phyloP scores from a whole-genome alignment of 768 basidiomycete species.

The Auricularia cornea region DNA sequence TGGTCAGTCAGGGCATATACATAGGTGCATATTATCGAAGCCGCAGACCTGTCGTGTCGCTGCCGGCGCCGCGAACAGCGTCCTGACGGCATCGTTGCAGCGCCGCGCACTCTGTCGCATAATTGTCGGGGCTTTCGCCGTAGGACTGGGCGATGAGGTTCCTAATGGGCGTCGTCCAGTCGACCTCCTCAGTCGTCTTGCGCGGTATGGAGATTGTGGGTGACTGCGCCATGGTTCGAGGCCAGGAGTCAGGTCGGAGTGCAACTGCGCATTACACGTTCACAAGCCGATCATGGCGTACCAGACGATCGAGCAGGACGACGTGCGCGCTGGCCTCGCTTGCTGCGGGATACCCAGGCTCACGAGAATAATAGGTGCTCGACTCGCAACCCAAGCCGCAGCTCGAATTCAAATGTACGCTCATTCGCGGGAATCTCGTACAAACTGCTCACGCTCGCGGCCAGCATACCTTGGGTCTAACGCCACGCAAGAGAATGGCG shows the following conservation, averaged over 20 bases:
- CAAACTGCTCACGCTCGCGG: conserved; percentile 8
- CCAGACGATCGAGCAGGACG: conserved; percentile 63
- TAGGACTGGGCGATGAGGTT: conserved; percentile 84
- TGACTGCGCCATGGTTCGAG: conserved; percentile 53
- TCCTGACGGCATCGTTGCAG: conserved; percentile 92
- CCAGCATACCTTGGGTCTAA: conserved; percentile 8
- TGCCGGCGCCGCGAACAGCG: conserved; percentile 92
- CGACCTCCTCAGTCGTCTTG: conserved; percentile 94
- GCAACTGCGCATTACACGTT: not conserved
- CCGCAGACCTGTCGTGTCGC: conserved; percentile 69
- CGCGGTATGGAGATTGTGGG: conserved; percentile 88
- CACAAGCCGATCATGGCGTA: conserved; percentile 49
- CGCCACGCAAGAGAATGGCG: conserved; percentile 2
- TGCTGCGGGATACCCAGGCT: not conserved
- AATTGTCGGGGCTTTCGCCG: conserved; percentile 86
- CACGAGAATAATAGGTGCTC: conserved; percentile 2
- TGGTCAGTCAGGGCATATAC: not conserved
- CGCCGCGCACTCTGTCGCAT: conserved; percentile 71
- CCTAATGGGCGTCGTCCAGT: conserved; percentile 87
- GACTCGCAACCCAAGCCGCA: conserved; percentile 51
- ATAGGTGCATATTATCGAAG: conserved; percentile 18
- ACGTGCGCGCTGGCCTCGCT: conserved; percentile 30
- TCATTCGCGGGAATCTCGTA: not conserved
- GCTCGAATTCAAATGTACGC: conserved; percentile 66
- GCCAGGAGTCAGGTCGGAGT: not conserved